phyloP scores from a whole-genome alignment of 768 basidiomycete genomes.

The Auricularia auricula-judae region DNA sequence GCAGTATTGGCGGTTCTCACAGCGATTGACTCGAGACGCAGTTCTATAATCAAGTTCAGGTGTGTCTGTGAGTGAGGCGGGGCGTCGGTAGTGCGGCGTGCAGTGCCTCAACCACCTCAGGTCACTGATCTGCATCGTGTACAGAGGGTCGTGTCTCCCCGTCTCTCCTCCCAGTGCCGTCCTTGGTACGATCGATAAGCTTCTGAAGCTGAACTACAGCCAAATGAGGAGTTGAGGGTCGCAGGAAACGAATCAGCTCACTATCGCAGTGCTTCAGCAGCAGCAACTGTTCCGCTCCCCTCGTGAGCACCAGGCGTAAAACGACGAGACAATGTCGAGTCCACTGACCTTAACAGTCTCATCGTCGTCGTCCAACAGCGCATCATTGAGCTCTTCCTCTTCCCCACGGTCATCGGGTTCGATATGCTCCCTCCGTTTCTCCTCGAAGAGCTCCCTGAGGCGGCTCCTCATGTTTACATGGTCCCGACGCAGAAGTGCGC shows the following conservation, averaged over 20 bases:
- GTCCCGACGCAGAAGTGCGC: background rate
- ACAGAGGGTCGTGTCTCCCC: background rate
- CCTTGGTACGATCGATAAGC: background rate
- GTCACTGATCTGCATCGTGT: too few species aligned
- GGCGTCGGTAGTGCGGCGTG: too few species aligned
- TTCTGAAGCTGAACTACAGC: background rate
- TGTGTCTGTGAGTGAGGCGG: too few species aligned
- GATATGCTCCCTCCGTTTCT: background rate
- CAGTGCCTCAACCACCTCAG: too few species aligned
- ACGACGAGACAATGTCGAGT: too few species aligned
- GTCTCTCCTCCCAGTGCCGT: background rate
- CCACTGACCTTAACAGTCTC: background rate
- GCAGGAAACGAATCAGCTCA: background rate
- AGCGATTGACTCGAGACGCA: too few species aligned
- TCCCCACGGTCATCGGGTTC: background rate
- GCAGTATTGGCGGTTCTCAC: too few species aligned
- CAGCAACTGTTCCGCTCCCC: background rate
- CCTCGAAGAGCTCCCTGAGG: background rate
- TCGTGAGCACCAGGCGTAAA: too few species aligned
- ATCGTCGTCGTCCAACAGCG: background rate
- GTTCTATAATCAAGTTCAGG: too few species aligned
- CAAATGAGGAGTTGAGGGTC: background rate
- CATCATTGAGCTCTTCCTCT: background rate
- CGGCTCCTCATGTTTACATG: background rate
- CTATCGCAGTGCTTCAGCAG: background rate